Evolutionary conservation across 768 basidiomycete genomes (phyloP).

Genomic region (Psilocybe tampanensis): DNA sequence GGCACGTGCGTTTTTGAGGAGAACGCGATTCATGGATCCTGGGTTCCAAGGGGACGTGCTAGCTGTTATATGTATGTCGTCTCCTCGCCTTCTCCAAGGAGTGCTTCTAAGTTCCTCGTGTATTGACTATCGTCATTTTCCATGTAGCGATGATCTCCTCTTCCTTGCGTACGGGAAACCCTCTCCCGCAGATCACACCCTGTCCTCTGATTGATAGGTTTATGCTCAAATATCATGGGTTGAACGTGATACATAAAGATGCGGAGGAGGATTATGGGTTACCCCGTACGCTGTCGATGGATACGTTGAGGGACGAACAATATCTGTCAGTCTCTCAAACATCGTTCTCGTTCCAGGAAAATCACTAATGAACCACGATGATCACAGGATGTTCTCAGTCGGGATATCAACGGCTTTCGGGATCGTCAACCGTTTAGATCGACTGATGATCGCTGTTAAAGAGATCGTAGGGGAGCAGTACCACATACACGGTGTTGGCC

Average conservation of each 20-base stretch:
- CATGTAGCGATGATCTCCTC: slow-evolving; percentile 72
- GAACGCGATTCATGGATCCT: slow-evolving; percentile 75
- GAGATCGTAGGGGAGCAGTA: slow-evolving; percentile 88
- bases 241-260: slow-evolving; percentile 70
- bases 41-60: slow-evolving; percentile 86
- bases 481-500: slow-evolving; percentile 73
- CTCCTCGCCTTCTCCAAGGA: background rate
- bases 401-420: slow-evolving; percentile 71
- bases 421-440: slow-evolving; percentile 73
- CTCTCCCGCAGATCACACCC: slow-evolving; percentile 87
- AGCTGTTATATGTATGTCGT: slow-evolving; percentile 71
- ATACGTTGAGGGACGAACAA: slow-evolving; percentile 76
- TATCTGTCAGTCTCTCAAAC: slow-evolving; percentile 59
- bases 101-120: background rate
- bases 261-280: slow-evolving; percentile 77
- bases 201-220: slow-evolving; percentile 63
- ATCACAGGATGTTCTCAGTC: slow-evolving; percentile 65
- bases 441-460: slow-evolving; percentile 80
- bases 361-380: background rate
- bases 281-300: slow-evolving; percentile 67
- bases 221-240: slow-evolving; percentile 50
- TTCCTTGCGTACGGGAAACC: slow-evolving; percentile 68
- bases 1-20: slow-evolving; percentile 72
- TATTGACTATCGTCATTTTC: background rate
- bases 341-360: background rate